Percentiles rank a stretch among this genome's conserved stretches.
Evolutionary conservation across 1,284 basidiomycete species (phyloP).

Genomic region (Malassezia japonica): DNA sequence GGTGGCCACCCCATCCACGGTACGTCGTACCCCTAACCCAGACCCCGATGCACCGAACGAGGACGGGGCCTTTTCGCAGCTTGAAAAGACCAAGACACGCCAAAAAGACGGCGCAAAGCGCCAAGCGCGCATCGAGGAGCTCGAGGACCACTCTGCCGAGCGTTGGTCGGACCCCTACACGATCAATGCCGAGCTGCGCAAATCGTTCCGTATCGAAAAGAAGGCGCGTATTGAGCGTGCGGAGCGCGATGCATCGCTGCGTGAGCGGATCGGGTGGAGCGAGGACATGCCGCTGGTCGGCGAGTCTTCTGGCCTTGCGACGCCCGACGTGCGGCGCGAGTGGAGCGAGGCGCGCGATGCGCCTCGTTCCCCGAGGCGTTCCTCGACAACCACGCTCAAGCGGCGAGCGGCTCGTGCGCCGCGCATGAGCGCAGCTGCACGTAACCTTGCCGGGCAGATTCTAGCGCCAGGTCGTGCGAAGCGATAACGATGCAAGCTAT

Average conservation of each 20-base stretch:
- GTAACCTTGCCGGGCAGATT: conserved; percentile 1
- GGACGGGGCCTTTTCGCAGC: conserved; percentile 70
- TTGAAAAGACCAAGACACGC: conserved; percentile 76
- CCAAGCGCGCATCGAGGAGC: conserved; percentile 64
- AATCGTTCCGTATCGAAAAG: conserved; percentile 74
- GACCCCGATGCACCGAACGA: conserved; percentile 47
- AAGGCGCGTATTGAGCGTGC: conserved; percentile 61
- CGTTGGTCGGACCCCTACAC: conserved; percentile 74
- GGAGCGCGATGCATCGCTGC: conserved; percentile 61
- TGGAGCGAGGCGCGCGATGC: conserved; percentile 1
- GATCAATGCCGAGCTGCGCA: conserved; percentile 64
- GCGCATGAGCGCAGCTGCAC: neutral
- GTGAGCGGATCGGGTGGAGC: conserved; percentile 50
- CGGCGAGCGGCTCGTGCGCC: neutral
- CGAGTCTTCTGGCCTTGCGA: conserved; percentile 2
- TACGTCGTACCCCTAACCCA: conserved; percentile 44
- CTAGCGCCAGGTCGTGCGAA: neutral
- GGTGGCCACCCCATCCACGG: conserved; percentile 83
- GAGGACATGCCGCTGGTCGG: conserved; percentile 12
- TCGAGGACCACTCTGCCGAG: conserved; percentile 64
- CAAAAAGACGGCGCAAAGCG: conserved; percentile 62
- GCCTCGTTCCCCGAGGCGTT: too few relatives aligned
- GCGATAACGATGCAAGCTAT: conserved; percentile 1
- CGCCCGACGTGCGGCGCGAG: conserved; percentile 5
- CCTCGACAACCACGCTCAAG: too few relatives aligned